Evolutionary conservation across 2,329 filamentous ascomycete species (phyloP).

Genomic region (Cordyceps militaris): DNA sequence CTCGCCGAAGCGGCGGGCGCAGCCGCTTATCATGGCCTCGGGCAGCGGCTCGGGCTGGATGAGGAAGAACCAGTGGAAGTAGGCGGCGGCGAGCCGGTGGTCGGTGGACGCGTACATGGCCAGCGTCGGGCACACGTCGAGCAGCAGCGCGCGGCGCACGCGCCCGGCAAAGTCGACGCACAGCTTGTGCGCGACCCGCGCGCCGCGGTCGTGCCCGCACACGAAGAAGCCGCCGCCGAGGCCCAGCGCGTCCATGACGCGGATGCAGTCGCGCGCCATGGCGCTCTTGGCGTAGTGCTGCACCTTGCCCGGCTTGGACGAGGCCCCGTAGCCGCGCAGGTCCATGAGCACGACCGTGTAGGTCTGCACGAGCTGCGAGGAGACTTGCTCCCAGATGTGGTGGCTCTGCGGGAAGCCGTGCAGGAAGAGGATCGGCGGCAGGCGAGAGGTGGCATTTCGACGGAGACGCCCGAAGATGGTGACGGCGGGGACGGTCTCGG

Average conservation of each 20-base stretch:
- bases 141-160: conserved; percentile 36
- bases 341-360: conserved; percentile 41
- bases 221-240: conserved; percentile 35
- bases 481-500: conserved; percentile 28
- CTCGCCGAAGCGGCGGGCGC: conserved; percentile 33
- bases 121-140: conserved; percentile 50
- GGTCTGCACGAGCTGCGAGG: conserved; percentile 28
- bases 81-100: conserved; percentile 38
- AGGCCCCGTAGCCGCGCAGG: conserved; percentile 44
- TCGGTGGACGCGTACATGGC: conserved; percentile 42
- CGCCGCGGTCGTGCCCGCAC: conserved; percentile 51
- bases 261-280: conserved; percentile 41
- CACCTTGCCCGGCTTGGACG: conserved; percentile 36
- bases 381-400: conserved; percentile 45
- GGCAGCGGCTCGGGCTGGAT: conserved; percentile 46
- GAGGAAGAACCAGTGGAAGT: conserved; percentile 55
- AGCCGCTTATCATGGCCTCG: conserved; percentile 36
- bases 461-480: conserved; percentile 38
- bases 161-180: conserved; percentile 38
- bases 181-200: conserved; percentile 47
- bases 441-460: conserved; percentile 23
- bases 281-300: conserved; percentile 38
- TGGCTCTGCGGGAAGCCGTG: conserved; percentile 47
- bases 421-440: conserved; percentile 39
- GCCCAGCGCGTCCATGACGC: conserved; percentile 38